Evolutionary conservation across 352 stramenopile species (phyloP), one percentile per base, ranked within the genome.

Genomic region (Lagenidium sp.): DNA sequence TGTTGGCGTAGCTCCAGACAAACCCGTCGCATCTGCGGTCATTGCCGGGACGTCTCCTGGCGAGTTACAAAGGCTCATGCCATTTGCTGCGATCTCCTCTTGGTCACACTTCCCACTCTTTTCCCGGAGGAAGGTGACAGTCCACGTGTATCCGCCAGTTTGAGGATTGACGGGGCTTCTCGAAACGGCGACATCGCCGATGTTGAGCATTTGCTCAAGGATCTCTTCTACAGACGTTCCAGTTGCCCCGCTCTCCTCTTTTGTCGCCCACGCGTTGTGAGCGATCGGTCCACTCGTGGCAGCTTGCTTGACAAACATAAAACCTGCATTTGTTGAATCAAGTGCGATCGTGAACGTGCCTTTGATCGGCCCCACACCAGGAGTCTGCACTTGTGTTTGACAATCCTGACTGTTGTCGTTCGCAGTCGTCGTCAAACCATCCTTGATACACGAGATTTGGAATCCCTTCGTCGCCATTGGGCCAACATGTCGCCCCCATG

Each of bases 401-500:
- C 79, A 91, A 2, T 46, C 34, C 41, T 85, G 61, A n/a, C 45
- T 80, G 0, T 70, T 66, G 26, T 85, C 72, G 26, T 42, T 82
- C 4, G 72, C 63, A 8, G 72, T 69, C 4, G 69, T 86, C 8
- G 70, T 84, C 23, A 92, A 42, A 0, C 74, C 70, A 29, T 75
- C 68, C n/a, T 71, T 61, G 42, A 85, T 63, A 37, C 80, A 92
- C 16, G 55, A 46, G 1, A 90, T 44, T 15, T 50, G 38, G 12
- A 76, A 61, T 0, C 55, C 56, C 1, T 63, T 81, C 1, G 43
- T 13, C 4, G 57, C 57, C 31, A 97, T 71, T 25, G 94, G 78
- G 0, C 95, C 95, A 3, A 98, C 90, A 47, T 99, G 97, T 15
- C 93, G 94, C 1, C 95, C 95, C 95, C 95, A 99, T 4, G 86